Evolutionary conservation across 2,329 filamentous ascomycete species (phyloP).

Genomic region (Onygenales sp.): DNA sequence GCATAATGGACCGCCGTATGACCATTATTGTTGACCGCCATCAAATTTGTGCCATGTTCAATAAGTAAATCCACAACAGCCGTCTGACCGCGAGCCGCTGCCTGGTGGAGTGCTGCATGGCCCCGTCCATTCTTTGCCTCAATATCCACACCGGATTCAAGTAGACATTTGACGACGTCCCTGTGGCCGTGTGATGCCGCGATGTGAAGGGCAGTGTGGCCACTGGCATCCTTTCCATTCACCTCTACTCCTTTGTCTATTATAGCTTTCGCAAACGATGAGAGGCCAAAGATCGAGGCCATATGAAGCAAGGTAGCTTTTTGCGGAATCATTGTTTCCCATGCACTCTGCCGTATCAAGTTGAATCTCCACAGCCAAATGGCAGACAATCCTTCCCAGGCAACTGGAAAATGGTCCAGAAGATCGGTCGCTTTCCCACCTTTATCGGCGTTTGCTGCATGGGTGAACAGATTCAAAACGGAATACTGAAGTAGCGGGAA

Average conservation of each 20-base stretch:
- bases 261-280: slow-evolving; percentile 23
- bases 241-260: slow-evolving; percentile 25
- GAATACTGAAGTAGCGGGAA: too few species aligned
- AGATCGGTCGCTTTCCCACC: too few species aligned
- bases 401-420: too few species aligned
- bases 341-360: neutral
- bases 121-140: neutral
- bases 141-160: neutral
- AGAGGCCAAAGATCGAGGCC: slow-evolving; percentile 2
- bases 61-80: neutral
- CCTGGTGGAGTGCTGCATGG: neutral
- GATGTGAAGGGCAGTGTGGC: slow-evolving; percentile 1
- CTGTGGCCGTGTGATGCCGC: slow-evolving; percentile 3
- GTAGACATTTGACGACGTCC: slow-evolving; percentile 2
- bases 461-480: too few species aligned
- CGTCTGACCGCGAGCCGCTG: neutral
- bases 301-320: neutral
- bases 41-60: neutral
- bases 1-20: neutral
- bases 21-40: neutral
- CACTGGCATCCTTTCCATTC: neutral
- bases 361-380: neutral
- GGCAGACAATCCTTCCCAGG: too few species aligned
- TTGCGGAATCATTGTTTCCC: slow-evolving; percentile 8
- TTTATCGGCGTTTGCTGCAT: too few species aligned